Conservation (phyloP, 2,329 filamentous ascomycete genomes). For the Aspergillus quadrilineatus region DNA sequence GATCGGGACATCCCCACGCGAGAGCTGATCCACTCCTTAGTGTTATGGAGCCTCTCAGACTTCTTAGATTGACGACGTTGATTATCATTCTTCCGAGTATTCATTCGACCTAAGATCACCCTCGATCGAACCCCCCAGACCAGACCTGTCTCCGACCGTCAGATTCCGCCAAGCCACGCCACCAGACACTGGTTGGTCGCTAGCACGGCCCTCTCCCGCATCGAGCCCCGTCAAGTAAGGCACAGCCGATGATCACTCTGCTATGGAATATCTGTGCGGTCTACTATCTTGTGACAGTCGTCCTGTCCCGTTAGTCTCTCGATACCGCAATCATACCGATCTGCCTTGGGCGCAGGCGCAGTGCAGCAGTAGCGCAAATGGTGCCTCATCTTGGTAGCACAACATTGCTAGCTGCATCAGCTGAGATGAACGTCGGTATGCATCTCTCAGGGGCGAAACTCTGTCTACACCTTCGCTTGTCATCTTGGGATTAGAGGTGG, state of each 20-base stretch:
- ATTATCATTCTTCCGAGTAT: neutral
- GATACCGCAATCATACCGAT: neutral
- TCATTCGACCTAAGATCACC: neutral
- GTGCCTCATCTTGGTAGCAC: neutral
- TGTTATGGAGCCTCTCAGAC: neutral
- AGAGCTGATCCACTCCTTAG: neutral
- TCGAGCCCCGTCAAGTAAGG: neutral
- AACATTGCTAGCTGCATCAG: neutral
- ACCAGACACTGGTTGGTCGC: neutral
- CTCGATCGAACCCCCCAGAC: neutral
- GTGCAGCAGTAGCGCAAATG: neutral
- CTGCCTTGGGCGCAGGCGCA: conserved; percentile 2
- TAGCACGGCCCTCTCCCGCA: neutral
- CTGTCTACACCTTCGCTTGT: neutral
- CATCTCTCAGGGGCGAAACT: neutral
- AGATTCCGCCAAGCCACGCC: neutral
- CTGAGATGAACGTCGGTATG: neutral
- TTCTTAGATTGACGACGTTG: neutral
- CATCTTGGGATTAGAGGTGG: too few species aligned
- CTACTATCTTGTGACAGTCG: too few species aligned
- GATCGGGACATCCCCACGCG: neutral
- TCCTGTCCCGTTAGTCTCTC: too few species aligned
- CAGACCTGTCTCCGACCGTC: neutral
- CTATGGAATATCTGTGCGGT: neutral
- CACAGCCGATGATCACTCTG: neutral